A percentile compares a stretch with the other conserved stretches of the same genome.
phyloP scores from a whole-genome alignment of 345 rosid genomes.

The Rhizophora mangle region DNA sequence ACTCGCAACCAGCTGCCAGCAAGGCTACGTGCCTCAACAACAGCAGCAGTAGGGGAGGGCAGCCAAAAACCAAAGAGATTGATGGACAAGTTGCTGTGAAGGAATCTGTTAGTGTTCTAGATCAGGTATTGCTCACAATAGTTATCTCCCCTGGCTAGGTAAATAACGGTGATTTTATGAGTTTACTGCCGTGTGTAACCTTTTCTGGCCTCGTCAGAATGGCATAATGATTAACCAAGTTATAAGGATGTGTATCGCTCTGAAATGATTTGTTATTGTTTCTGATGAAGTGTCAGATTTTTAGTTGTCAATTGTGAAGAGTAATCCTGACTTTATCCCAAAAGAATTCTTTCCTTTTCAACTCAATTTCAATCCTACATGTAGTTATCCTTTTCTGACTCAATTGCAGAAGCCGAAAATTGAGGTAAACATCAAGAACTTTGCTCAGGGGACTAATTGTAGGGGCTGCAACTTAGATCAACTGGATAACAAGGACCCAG shows the following conservation, averaged over 20 bases:
- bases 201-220: no score
- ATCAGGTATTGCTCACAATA: conserved; percentile 32
- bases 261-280: no score
- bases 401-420: conserved; percentile 34
- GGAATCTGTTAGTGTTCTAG: conserved; percentile 25
- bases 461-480: conserved; percentile 24
- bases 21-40: conserved; percentile 21
- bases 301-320: no score
- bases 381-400: conserved; percentile 8
- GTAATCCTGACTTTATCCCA: no score
- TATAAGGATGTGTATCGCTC: no score
- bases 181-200: no score
- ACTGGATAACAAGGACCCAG: conserved; percentile 19
- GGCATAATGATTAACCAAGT: no score
- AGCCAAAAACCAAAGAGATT: conserved; percentile 25
- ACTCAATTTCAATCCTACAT: background rate
- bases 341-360: no score
- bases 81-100: conserved; percentile 28
- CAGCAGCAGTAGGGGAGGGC: conserved; percentile 23
- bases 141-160: no score
- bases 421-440: conserved; percentile 27
- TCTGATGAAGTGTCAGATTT: no score
- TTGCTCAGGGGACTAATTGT: conserved; percentile 27
- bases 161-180: no score
- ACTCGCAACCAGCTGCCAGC: conserved; percentile 37